Conservation (phyloP, 352 stramenopile genomes). For the Phytophthora tentaculata region DNA sequence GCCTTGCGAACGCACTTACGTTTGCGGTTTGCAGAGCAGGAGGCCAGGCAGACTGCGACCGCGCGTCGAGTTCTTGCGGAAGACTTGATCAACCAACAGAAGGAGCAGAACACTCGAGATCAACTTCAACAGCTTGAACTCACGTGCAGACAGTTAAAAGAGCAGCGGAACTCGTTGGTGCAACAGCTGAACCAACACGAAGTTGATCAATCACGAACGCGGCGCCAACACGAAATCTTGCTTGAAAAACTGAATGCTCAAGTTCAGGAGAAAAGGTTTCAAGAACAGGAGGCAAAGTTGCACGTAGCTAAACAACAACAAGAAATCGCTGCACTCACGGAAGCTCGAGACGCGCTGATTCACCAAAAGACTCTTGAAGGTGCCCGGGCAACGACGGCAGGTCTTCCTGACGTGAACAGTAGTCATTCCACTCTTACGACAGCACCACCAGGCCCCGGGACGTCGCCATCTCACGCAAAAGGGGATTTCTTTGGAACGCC, state of each 20-base stretch:
- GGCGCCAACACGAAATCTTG: constrained; percentile 41
- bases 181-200: constrained; percentile 41
- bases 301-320: constrained; percentile 23
- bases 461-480: constrained; percentile 21
- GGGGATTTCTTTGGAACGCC: constrained; percentile 39
- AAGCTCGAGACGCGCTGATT: constrained; percentile 20
- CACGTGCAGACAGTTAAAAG: constrained; percentile 21
- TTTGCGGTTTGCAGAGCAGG: constrained; percentile 60
- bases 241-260: constrained; percentile 40
- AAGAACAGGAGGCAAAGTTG: constrained; percentile 15
- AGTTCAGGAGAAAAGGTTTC: constrained; percentile 23
- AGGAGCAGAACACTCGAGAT: constrained; percentile 40
- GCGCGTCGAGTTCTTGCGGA: constrained; percentile 35
- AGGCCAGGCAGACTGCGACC: constrained; percentile 41
- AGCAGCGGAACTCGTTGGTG: constrained; percentile 39
- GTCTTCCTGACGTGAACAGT: background rate
- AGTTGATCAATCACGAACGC: constrained; percentile 33
- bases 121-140: constrained; percentile 49
- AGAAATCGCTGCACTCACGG: constrained; percentile 27
- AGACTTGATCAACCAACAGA: constrained; percentile 41
- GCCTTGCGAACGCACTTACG: constrained; percentile 71
- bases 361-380: constrained; percentile 25
- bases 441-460: background rate
- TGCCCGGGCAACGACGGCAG: background rate
- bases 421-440: background rate